Conservation (phyloP, 2,329 filamentous ascomycete species). For the Ophiostoma triangulosporum region DNA sequence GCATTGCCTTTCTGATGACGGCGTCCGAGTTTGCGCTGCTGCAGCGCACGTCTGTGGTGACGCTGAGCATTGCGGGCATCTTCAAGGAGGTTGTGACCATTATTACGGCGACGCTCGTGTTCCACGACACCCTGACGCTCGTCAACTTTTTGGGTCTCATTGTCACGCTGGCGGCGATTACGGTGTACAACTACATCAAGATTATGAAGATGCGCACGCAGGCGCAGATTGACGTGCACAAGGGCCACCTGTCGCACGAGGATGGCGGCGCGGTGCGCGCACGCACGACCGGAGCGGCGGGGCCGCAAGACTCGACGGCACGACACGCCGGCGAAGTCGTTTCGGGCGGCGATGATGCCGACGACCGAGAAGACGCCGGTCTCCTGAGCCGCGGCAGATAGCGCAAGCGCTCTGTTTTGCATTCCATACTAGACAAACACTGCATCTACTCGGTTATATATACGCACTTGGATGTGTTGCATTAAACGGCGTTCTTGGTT, state of each 20-base stretch:
- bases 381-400: neutral
- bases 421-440: too few species aligned
- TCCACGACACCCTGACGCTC: slow-evolving; percentile 73
- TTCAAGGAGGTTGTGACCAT: slow-evolving; percentile 99
- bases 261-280: neutral
- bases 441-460: neutral
- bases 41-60: slow-evolving; percentile 90
- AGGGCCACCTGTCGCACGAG: slow-evolving; percentile 18
- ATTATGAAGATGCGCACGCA: slow-evolving; percentile 77
- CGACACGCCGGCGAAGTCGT: neutral
- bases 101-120: slow-evolving; percentile 71
- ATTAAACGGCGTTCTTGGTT: neutral
- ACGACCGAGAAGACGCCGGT: neutral
- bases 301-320: neutral
- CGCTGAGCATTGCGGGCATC: slow-evolving; percentile 89
- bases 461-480: neutral
- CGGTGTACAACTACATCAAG: slow-evolving; percentile 88
- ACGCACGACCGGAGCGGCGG: neutral
- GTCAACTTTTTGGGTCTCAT: slow-evolving; percentile 79
- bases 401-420: neutral
- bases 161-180: slow-evolving; percentile 80
- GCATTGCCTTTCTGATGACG: slow-evolving; percentile 92
- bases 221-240: slow-evolving; percentile 41
- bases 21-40: slow-evolving; percentile 89
- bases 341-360: neutral